A percentile compares a stretch with the other conserved stretches of the same genome.
Conservation (phyloP, 441 rosid genomes). For the Erodium chrysanthum region DNA sequence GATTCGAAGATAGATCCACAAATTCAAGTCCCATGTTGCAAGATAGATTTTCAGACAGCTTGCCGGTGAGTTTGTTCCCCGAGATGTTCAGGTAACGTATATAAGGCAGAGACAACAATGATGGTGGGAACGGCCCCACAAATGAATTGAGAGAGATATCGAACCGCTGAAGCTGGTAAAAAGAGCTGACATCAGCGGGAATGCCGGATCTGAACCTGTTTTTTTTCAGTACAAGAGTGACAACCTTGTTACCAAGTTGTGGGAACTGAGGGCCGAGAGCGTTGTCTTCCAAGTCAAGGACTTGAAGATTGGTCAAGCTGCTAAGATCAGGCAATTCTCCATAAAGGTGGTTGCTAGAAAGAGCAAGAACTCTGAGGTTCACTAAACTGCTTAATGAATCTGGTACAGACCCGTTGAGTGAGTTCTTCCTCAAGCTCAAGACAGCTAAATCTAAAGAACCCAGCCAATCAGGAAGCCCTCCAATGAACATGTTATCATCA, state of each 20-base stretch:
- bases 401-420: slow-evolving; percentile 65
- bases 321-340: slow-evolving; percentile 67
- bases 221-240: slow-evolving; percentile 55
- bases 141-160: slow-evolving; percentile 71
- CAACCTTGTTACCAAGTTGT: slow-evolving; percentile 54
- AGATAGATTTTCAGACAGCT: slow-evolving; percentile 61
- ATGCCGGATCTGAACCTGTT: slow-evolving; percentile 75
- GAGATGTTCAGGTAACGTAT: slow-evolving; percentile 52
- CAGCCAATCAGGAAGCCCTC: slow-evolving; percentile 52
- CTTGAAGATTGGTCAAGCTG: slow-evolving; percentile 68
- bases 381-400: slow-evolving; percentile 45
- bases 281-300: slow-evolving; percentile 78
- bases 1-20: slow-evolving; percentile 78
- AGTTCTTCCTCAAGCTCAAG: slow-evolving; percentile 62
- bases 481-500: slow-evolving; percentile 70
- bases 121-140: slow-evolving; percentile 62
- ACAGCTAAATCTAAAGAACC: slow-evolving; percentile 43
- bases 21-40: slow-evolving; percentile 46
- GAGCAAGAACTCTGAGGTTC: slow-evolving; percentile 64
- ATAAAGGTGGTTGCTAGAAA: slow-evolving; percentile 59
- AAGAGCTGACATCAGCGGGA: slow-evolving; percentile 43
- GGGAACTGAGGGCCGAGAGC: slow-evolving; percentile 69
- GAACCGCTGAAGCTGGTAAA: slow-evolving; percentile 63
- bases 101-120: slow-evolving; percentile 56
- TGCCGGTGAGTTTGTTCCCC: slow-evolving; percentile 72